Evolutionary conservation across 2,329 filamentous ascomycete species (phyloP).

Genomic region (Trichoderma harzianum): DNA sequence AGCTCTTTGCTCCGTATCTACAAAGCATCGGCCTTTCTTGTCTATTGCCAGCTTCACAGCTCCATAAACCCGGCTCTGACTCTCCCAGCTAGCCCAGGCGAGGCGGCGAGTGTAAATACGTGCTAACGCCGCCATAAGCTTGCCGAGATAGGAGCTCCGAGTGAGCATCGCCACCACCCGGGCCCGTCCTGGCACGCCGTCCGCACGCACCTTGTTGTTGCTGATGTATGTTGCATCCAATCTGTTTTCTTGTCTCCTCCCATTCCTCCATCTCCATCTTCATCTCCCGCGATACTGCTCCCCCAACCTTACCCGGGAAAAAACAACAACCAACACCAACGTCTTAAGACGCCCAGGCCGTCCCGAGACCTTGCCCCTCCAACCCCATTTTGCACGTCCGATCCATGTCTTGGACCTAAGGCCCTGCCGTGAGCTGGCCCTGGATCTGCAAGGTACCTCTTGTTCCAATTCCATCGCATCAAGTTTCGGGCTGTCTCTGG

Average conservation of each 20-base stretch:
- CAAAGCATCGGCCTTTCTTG: background rate
- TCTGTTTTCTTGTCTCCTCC: background rate
- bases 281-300: background rate
- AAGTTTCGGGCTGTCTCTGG: background rate
- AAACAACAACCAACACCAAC: background rate
- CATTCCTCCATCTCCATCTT: background rate
- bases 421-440: background rate
- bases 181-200: constrained; percentile 2
- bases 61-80: background rate
- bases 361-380: constrained; percentile 6
- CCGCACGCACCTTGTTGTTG: background rate
- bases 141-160: constrained; percentile 17
- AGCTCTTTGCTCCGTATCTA: background rate
- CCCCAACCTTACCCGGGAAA: background rate
- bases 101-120: constrained; percentile 13
- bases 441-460: constrained; percentile 26
- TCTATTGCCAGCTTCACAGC: background rate
- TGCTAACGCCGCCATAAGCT: constrained; percentile 17
- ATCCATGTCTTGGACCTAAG: constrained; percentile 16
- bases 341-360: constrained; percentile 8
- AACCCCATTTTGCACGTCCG: background rate
- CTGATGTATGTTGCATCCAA: background rate
- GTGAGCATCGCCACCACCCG: constrained; percentile 16
- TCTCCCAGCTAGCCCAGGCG: background rate
- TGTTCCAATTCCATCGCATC: constrained; percentile 16